Evolutionary conservation across 495 filamentous ascomycete species (phyloP).

Genomic region (Pseudevernia furfuracea): DNA sequence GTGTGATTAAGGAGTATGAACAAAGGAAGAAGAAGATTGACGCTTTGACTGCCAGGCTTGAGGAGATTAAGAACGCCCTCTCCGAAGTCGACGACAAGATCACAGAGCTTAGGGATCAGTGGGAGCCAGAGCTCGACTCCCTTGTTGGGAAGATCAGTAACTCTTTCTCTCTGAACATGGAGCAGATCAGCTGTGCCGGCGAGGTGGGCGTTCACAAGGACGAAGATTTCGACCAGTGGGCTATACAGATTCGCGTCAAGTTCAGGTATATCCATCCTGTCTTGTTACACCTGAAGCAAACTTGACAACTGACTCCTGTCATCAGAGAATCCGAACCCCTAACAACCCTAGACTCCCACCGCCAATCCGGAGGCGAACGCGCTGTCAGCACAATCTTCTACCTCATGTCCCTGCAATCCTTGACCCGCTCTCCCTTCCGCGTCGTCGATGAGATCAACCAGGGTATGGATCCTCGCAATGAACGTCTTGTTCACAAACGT

Average conservation of each 20-base stretch:
- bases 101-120: constrained; percentile 48
- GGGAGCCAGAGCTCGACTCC: constrained; percentile 79
- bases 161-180: constrained; percentile 83
- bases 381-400: constrained; percentile 98
- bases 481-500: constrained; percentile 92
- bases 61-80: constrained; percentile 40
- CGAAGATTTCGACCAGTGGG: constrained; percentile 87
- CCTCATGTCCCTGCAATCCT: constrained; percentile 93
- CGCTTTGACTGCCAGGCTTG: constrained; percentile 43
- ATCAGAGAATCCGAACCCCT: constrained; percentile 70
- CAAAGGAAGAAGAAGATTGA: constrained; percentile 55
- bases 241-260: constrained; percentile 86
- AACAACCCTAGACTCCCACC: constrained; percentile 77
- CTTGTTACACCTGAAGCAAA: background rate
- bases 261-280: constrained; percentile 58
- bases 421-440: constrained; percentile 94
- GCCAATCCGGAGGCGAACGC: constrained; percentile 92
- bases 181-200: constrained; percentile 90
- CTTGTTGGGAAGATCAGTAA: constrained; percentile 75
- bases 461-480: constrained; percentile 97
- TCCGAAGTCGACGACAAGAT: constrained; percentile 49
- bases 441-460: constrained; percentile 99
- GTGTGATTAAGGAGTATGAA: constrained; percentile 72
- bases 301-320: background rate
- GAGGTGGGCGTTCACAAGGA: constrained; percentile 76